Evolutionary conservation across 768 basidiomycete genomes (phyloP).

Genomic region (Amanita brunnescens): DNA sequence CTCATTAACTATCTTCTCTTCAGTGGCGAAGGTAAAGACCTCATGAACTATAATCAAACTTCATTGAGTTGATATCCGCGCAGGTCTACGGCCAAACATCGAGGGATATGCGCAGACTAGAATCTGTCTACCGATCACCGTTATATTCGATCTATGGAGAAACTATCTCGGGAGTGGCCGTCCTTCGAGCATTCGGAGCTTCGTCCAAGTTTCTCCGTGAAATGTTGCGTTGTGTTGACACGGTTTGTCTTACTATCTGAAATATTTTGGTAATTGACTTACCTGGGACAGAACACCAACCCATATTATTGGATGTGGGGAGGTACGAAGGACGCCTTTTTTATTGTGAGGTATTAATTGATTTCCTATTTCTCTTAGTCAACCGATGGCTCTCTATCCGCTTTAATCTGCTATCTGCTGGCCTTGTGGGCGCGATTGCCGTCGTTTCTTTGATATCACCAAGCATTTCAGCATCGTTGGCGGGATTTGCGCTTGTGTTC

Average conservation of each 20-base stretch:
- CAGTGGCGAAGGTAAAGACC: slow-evolving; percentile 5
- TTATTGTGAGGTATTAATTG: neutral
- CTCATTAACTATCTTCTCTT: neutral
- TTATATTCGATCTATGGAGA: slow-evolving; percentile 38
- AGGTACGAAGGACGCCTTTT: slow-evolving; percentile 27
- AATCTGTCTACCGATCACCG: slow-evolving; percentile 40
- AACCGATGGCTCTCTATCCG: slow-evolving; percentile 88
- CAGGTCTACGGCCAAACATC: slow-evolving; percentile 73
- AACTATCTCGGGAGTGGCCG: slow-evolving; percentile 33
- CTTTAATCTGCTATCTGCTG: slow-evolving; percentile 73
- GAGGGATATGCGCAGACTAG: slow-evolving; percentile 72
- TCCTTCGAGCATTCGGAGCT: slow-evolving; percentile 79
- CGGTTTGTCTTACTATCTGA: slow-evolving; percentile 34
- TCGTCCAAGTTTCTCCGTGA: slow-evolving; percentile 80
- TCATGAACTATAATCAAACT: neutral
- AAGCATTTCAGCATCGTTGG: slow-evolving; percentile 67
- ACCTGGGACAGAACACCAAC: slow-evolving; percentile 40
- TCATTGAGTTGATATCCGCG: neutral
- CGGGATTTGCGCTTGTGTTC: slow-evolving; percentile 84
- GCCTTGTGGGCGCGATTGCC: slow-evolving; percentile 66
- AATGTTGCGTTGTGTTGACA: slow-evolving; percentile 77
- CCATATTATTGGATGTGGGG: slow-evolving; percentile 93
- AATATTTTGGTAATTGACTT: neutral
- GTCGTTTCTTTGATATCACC: slow-evolving; percentile 60
- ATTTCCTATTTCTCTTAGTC: slow-evolving; percentile 31